Base-by-base conservation (phyloP, 164 flowering plant genomes). In the Vitis amurensis region DNA sequence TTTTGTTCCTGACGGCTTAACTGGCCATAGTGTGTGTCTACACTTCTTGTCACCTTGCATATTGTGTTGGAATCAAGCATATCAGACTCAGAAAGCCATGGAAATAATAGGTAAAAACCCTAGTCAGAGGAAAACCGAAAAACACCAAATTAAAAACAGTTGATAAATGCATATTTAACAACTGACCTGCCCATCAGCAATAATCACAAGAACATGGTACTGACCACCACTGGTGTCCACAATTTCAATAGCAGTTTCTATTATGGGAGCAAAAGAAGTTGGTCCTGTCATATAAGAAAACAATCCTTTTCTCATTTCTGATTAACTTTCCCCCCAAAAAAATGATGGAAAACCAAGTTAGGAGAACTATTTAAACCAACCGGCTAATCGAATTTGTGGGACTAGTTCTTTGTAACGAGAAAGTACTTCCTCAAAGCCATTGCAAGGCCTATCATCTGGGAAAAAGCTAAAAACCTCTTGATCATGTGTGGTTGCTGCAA, bases 121-220 rank as follows among this genome's bases (percentile, higher is more conserved):
- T 4, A 47, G 52, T 4, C 4, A 50, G 69, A 31, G 51, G 16
- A 55, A 67, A 56, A 11, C 4, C 9, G 50, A 23, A 9, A 23
- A 48, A 27, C 5, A 9, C 50, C 14, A 44, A 30, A 37, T 11
- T 11, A 8, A 48, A 17, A 57, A 57, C 7, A 57, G 29, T 4
- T 52, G 13, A 17, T 8, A 51, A 29, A 60, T 4, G 8, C 50
- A 13, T 6, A 50, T 61, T 4, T 4, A 4, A 12, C 6, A 53
- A 55, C 55, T 11, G 14, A 79, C 82, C 77, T 79, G 82, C 5
- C 82, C 82, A 67, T 79, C 82, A 61, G 78, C 82, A 31, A 79
- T 72, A 56, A 79, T 79, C 69, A 79, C 1, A 10, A 79, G 68
- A 52, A 79, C 77, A 61, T 79, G 82, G 19, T 76, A 79, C 63